phyloP scores from a whole-genome alignment of 495 filamentous ascomycete species.

The Aspergillus funiculosus region DNA sequence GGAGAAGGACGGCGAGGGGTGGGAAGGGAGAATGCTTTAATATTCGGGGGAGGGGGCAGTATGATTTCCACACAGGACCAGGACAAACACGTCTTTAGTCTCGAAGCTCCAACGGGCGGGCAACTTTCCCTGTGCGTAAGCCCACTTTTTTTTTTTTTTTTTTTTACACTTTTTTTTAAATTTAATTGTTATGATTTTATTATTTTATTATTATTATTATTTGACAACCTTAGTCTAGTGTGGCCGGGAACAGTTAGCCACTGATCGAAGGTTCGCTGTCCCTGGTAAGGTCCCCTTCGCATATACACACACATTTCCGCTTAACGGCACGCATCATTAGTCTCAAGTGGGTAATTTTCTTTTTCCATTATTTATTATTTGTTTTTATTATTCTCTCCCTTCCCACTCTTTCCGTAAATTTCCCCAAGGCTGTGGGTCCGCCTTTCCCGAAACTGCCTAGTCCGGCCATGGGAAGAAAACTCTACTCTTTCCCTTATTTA shows the following conservation, averaged over 20 bases:
- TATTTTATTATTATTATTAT: constrained; percentile 8
- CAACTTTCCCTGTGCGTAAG: constrained; percentile 27
- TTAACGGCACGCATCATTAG: constrained; percentile 21
- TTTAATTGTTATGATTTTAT: constrained; percentile 13
- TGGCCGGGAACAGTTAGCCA: constrained; percentile 24
- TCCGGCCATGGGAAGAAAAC: constrained; percentile 16
- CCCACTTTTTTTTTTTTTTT: constrained; percentile 23
- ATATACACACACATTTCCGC: constrained; percentile 18
- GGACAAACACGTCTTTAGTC: constrained; percentile 24
- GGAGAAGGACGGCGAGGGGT: constrained; percentile 24
- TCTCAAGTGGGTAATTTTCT: constrained; percentile 10
- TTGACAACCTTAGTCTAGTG: constrained; percentile 8
- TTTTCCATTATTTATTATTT: constrained; percentile 11
- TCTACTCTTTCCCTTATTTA: constrained; percentile 21
- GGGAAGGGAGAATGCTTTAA: constrained; percentile 25
- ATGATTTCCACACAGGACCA: constrained; percentile 28
- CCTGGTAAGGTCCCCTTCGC: constrained; percentile 17
- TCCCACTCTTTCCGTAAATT: constrained; percentile 13
- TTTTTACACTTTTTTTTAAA: constrained; percentile 9
- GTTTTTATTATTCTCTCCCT: constrained; percentile 9
- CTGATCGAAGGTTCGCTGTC: constrained; percentile 20
- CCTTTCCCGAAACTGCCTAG: constrained; percentile 15
- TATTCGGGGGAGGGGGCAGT: constrained; percentile 26
- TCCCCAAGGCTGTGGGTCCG: constrained; percentile 15
- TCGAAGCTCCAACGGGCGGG: constrained; percentile 29